A percentile compares a stretch with the other conserved stretches of the same genome.
Conservation (phyloP, 2,329 filamentous ascomycete species). For the Neurospora crassa region DNA sequence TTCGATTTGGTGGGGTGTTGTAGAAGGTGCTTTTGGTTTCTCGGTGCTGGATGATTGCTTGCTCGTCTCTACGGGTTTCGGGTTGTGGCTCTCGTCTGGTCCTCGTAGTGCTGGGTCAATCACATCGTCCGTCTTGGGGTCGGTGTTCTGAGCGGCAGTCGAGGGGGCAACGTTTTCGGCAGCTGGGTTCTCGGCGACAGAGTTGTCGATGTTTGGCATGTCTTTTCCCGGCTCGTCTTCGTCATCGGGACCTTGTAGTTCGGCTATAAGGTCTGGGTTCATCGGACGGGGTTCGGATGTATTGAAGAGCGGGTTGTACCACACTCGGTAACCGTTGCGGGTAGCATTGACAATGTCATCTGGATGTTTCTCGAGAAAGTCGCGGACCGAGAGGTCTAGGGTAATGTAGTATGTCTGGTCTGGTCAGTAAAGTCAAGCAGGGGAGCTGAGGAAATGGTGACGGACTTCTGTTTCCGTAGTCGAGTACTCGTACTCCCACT, state of each 20-base stretch:
- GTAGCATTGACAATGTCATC: conserved; percentile 28
- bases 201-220: conserved; percentile 22
- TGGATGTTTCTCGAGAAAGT: conserved; percentile 38
- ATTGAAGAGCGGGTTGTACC: conserved; percentile 25
- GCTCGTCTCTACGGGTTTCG: not conserved
- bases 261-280: conserved; percentile 14
- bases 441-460: not conserved
- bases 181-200: not conserved
- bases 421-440: not conserved
- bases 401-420: conserved; percentile 53
- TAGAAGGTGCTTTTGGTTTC: not conserved
- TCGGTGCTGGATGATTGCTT: not conserved
- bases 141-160: not conserved
- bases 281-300: conserved; percentile 11
- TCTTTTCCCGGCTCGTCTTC: conserved; percentile 25
- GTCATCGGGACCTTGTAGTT: conserved; percentile 18
- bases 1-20: not conserved
- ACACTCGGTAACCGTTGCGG: conserved; percentile 35
- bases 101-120: conserved; percentile 12
- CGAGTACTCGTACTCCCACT: conserved; percentile 62
- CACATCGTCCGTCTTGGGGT: not conserved
- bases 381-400: conserved; percentile 51
- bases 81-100: not conserved
- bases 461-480: conserved; percentile 50
- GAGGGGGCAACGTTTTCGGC: not conserved